Evolutionary conservation across 164 flowering plant genomes (phyloP), one percentile per base, ranked within the genome.

Genomic region (Umbellularia californica): DNA sequence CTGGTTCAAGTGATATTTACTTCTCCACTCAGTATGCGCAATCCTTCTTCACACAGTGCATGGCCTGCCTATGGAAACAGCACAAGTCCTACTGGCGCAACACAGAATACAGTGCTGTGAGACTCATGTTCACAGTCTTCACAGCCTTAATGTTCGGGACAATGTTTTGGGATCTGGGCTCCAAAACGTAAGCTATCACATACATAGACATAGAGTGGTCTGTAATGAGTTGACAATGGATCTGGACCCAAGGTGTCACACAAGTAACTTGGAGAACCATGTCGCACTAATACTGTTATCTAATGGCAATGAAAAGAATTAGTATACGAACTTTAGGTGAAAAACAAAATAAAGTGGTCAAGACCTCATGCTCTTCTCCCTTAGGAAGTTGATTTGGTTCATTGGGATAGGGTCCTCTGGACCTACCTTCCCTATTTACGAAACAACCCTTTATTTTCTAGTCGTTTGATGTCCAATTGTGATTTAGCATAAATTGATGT

Each of bases 31-130:
- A 72, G 63, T 84, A 76, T 50, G 77, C 87, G 1, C 85, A 78
- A 62, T 50, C 82, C 27, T 73, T 79, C 65, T 62, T 51, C 51
- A 67, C 64, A 24, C 85, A 84, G 71, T 84, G 79, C 71, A 66
- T 74, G 71, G 87, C 85, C 72, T 84, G 87, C 73, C 74, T 84
- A 6, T 84, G 87, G 87, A 84, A 84, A 72, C 87, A 81, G 47
- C 72, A 80, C 23, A 71, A 74, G 71, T 82, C 87, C 10, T 84
- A 84, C 66, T 84, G 87, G 87, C 65, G 85, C n/a, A 84, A 84
- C 74, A 75, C 84, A 47, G 72, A 69, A 22, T 83, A 84, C 70
- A 81, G 69, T 20, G 84, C 84, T 22, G 77, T 81, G 58, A 77
- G 85, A 52, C 68, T 82, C 27, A 63, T 79, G 58, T 81, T 82